Evolutionary conservation across 2,329 filamentous ascomycete species (phyloP).

Genomic region (Phialophora chinensis): DNA sequence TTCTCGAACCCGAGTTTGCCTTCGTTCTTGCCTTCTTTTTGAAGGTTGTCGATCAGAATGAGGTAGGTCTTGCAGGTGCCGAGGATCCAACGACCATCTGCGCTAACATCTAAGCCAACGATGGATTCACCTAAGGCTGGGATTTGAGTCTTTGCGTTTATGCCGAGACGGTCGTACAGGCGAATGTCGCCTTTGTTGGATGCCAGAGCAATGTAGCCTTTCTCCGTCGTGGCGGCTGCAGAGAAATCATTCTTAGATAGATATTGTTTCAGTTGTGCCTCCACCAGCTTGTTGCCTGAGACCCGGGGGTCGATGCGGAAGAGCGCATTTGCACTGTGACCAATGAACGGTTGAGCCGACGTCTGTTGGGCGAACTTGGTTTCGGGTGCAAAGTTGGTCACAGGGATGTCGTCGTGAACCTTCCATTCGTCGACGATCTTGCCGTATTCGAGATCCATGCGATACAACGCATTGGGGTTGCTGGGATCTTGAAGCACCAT

Average conservation of each 20-base stretch:
- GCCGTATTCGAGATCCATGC: conserved; percentile 97
- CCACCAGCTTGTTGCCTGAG: conserved; percentile 88
- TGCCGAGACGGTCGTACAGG: conserved; percentile 92
- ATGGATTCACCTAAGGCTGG: conserved; percentile 95
- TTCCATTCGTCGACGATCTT: conserved; percentile 99
- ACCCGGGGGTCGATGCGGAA: conserved; percentile 93
- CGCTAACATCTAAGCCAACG: conserved; percentile 91
- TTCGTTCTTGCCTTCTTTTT: conserved; percentile 93
- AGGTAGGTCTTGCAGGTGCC: conserved; percentile 95
- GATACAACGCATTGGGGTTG: conserved; percentile 89
- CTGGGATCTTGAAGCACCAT: conserved; percentile 83
- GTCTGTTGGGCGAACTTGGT: conserved; percentile 99
- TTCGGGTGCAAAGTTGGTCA: conserved; percentile 89
- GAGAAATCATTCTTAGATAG: conserved; percentile 97
- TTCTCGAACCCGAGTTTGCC: conserved; percentile 98
- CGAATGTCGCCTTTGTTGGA: conserved; percentile 98
- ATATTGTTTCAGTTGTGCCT: conserved; percentile 93
- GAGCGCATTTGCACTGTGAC: conserved; percentile 88
- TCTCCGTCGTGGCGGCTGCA: conserved; percentile 88
- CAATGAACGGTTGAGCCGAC: conserved; percentile 90
- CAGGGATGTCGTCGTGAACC: conserved; percentile 92
- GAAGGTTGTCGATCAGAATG: conserved; percentile 86
- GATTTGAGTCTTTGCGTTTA: conserved; percentile 96
- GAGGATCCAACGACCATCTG: conserved; percentile 93
- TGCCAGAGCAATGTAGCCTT: conserved; percentile 94